These are phyloP conservation scores for Fusarium lyarnte DNA, from an alignment of 2,329 filamentous ascomycete genomes.

Conservation along the genomic window DNA sequence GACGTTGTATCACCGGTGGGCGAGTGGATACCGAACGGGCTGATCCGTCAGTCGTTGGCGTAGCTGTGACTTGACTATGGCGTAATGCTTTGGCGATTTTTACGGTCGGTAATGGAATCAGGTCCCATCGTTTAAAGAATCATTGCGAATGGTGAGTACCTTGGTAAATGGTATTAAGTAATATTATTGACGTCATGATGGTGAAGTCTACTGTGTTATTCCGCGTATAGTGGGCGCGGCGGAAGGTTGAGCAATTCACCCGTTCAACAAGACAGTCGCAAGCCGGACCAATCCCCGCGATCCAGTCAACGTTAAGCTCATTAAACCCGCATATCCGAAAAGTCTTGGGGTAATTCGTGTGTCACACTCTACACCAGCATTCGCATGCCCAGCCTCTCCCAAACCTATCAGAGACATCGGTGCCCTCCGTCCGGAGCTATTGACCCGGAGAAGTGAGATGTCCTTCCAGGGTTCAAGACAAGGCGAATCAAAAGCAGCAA, in stretches of 20 bases:
- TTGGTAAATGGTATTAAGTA: background rate
- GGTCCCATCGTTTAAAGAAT: background rate
- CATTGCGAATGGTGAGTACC: background rate
- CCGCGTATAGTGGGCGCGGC: background rate
- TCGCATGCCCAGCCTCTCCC: background rate
- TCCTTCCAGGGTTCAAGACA: accelerated
- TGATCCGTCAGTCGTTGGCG: background rate
- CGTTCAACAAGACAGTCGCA: too few species aligned
- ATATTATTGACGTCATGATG: background rate
- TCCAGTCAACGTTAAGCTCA: too few species aligned
- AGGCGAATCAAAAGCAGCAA: background rate
- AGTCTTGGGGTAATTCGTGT: background rate
- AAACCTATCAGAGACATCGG: background rate
- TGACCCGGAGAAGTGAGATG: background rate
- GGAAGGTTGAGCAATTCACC: too few species aligned
- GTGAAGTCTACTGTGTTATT: background rate
- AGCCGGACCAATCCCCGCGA: background rate
- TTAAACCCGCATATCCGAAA: background rate
- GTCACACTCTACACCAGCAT: background rate
- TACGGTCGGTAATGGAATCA: too few species aligned
- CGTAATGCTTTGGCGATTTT: conserved; percentile 10
- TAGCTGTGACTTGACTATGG: conserved; percentile 21
- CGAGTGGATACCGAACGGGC: background rate
- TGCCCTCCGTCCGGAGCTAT: background rate
- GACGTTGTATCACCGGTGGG: conserved; percentile 14